phyloP scores from a whole-genome alignment of 768 basidiomycete species.

The Dentipellis fragilis region DNA sequence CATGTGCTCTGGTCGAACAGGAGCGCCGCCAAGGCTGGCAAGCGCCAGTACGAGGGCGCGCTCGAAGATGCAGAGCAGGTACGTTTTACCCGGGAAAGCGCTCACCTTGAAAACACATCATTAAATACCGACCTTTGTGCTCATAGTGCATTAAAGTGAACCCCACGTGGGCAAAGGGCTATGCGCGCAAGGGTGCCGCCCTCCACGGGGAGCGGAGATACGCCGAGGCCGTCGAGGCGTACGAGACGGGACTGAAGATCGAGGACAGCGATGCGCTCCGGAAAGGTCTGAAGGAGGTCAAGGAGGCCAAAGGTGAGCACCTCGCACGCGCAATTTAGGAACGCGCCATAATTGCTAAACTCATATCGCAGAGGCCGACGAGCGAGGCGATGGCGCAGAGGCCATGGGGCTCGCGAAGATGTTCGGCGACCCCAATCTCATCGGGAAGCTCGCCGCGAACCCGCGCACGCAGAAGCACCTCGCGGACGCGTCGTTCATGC shows the following conservation, averaged over 20 bases:
- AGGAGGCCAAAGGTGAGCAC: conserved; percentile 65
- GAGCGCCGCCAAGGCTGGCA: conserved; percentile 84
- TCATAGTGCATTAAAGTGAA: conserved; percentile 69
- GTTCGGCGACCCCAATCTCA: conserved; percentile 76
- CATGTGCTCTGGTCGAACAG: conserved; percentile 90
- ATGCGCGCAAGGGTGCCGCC: conserved; percentile 87
- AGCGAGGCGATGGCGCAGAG: conserved; percentile 31
- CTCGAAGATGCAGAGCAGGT: conserved; percentile 89
- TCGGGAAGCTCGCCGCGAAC: conserved; percentile 78
- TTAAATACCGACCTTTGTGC: background rate
- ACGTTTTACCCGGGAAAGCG: conserved; percentile 13
- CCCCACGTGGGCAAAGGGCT: conserved; percentile 83
- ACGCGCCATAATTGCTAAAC: background rate
- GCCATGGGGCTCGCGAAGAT: conserved; percentile 58
- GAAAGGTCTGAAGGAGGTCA: conserved; percentile 85
- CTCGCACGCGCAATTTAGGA: background rate
- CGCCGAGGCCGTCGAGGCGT: conserved; percentile 76
- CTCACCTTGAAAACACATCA: background rate
- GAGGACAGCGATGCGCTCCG: conserved; percentile 77
- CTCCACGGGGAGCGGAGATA: conserved; percentile 73
- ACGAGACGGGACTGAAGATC: conserved; percentile 70
- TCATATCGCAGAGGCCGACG: conserved; percentile 24
- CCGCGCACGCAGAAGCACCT: conserved; percentile 80
- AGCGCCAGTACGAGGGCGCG: conserved; percentile 66
- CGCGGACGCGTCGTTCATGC: conserved; percentile 73